Percentiles rank a stretch among this genome's conserved stretches.
These are phyloP conservation scores for Avena sativa DNA, from an alignment of 176 grass and related monocot species.

Conservation along the genomic window DNA sequence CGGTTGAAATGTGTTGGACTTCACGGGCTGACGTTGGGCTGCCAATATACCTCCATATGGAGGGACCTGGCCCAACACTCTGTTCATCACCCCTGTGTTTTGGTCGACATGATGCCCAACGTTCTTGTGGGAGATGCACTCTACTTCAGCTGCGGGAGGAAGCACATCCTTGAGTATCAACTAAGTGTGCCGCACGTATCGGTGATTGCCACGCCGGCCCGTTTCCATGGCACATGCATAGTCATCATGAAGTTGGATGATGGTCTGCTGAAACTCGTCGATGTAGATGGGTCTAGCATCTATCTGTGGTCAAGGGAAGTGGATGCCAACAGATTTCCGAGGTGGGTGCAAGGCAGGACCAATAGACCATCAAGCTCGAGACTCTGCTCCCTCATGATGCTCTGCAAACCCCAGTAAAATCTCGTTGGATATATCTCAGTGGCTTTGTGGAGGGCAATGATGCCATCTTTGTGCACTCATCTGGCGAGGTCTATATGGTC, in stretches of 20 bases:
- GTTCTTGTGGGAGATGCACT: not conserved
- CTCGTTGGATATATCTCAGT: not conserved
- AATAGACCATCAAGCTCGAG: not conserved
- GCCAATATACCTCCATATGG: too few species aligned
- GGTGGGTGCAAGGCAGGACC: not conserved
- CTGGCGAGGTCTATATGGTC: not conserved
- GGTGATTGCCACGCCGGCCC: not conserved
- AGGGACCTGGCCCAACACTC: not conserved
- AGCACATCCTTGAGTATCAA: not conserved
- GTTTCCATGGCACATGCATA: not conserved
- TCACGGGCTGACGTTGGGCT: too few species aligned
- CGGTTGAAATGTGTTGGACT: too few species aligned
- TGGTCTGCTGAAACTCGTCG: not conserved
- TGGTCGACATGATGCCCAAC: not conserved
- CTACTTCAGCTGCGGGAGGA: not conserved
- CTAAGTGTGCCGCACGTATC: not conserved
- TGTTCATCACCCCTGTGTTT: not conserved
- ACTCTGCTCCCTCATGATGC: not conserved
- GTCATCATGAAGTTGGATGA: not conserved
- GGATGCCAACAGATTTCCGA: not conserved
- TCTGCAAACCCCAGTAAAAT: not conserved
- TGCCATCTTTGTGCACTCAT: too few species aligned
- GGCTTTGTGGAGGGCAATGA: not conserved
- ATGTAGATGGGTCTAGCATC: not conserved
- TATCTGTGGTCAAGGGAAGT: not conserved